Evolutionary conservation across 495 filamentous ascomycete species (phyloP), one percentile per base, ranked within the genome.

Genomic region (Aspergillus steynii): DNA sequence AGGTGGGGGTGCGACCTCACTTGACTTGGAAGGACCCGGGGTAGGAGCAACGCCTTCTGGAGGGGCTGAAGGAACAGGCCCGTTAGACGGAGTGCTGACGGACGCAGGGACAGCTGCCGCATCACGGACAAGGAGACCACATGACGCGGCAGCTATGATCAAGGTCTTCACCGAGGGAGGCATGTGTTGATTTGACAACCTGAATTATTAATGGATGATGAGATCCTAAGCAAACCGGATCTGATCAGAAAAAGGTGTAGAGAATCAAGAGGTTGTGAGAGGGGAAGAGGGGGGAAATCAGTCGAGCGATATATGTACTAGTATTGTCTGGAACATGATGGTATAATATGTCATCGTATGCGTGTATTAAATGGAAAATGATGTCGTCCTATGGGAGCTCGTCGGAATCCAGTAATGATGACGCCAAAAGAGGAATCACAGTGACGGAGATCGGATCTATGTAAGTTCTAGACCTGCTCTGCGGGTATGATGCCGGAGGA

Each of bases 61-160:
- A 37, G 34, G 9, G 6, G 5, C 8, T 8, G 9, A 37, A 10
- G 37, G 10, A 15, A 14, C 37, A 3, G 14, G 5, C 14, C 12
- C 12, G 37, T 42, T 10, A 42, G 37, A 2, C 5, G 34, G 37
- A 12, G 37, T 8, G 28, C 45, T 6, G 9, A n/a, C 27, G 25
- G n/a, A 50, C 31, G 47, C 26, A 50, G 47, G 20, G 15, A 27
- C 14, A 10, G 56, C 56, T 34, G n/a, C 47, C 56, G 45, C 56
- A 12, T 47, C 29, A 32, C 50, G 45, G 27, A 58, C 5, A 15
- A 58, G 3, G 37, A 42, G 48, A 26, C 28, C 42, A 46, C 65
- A 59, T 65, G 37, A 65, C 50, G 53, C 56, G 32, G 34, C 56
- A 32, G 47, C 56, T 29, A 31, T 15, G n/a, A 27, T 50, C 4